phyloP scores from a whole-genome alignment of 2,329 filamentous ascomycete species.

The Trichoderma aggressivum region DNA sequence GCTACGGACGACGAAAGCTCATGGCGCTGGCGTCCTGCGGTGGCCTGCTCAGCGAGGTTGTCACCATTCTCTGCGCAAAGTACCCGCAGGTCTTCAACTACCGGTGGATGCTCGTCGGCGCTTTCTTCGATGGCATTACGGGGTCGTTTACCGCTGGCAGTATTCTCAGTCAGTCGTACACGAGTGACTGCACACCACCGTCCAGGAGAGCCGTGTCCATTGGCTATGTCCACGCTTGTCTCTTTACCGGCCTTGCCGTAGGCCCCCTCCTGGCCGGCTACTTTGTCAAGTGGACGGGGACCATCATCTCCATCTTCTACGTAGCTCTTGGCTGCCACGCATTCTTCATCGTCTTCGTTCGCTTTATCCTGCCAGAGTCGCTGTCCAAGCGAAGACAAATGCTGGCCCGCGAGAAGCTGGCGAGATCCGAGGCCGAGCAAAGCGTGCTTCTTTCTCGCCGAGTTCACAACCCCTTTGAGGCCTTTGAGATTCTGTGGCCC shows the following conservation, averaged over 20 bases:
- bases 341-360: conserved; percentile 69
- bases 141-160: conserved; percentile 86
- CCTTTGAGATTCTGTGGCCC: conserved; percentile 75
- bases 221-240: conserved; percentile 82
- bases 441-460: conserved; percentile 33
- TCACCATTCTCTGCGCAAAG: conserved; percentile 74
- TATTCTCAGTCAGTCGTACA: conserved; percentile 77
- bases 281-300: conserved; percentile 72
- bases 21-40: conserved; percentile 72
- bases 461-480: conserved; percentile 66
- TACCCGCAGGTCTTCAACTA: conserved; percentile 72
- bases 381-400: conserved; percentile 69
- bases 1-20: conserved; percentile 73
- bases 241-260: conserved; percentile 85
- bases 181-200: conserved; percentile 81
- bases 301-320: conserved; percentile 80
- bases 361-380: conserved; percentile 77
- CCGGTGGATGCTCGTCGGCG: conserved; percentile 73
- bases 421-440: conserved; percentile 42
- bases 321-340: conserved; percentile 69
- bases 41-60: conserved; percentile 68
- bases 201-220: conserved; percentile 78
- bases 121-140: conserved; percentile 74
- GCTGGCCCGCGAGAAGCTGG: conserved; percentile 66
- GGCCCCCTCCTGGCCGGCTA: conserved; percentile 80